phyloP scores from a whole-genome alignment of 1,284 basidiomycete genomes.

The Trichosporon asahii region DNA sequence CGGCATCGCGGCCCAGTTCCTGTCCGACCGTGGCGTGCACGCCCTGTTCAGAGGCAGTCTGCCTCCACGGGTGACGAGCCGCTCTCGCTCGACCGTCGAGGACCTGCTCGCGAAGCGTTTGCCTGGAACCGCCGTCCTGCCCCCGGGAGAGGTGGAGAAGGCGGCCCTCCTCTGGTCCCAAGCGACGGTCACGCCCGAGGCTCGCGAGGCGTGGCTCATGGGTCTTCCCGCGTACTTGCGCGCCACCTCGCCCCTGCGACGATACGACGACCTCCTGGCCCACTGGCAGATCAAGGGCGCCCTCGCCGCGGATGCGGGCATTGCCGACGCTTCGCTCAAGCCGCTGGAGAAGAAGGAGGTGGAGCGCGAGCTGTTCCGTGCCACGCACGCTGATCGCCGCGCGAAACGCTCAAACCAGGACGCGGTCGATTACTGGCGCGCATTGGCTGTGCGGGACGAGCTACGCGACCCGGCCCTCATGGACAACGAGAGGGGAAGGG shows the following conservation, averaged over 20 bases:
- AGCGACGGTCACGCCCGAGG: slow-evolving; percentile 12
- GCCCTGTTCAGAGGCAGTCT: slow-evolving; percentile 62
- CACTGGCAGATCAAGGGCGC: slow-evolving; percentile 94
- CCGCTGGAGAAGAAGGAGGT: slow-evolving; percentile 32
- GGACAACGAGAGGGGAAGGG: background rate
- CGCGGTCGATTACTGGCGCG: slow-evolving; percentile 35
- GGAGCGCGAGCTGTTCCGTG: slow-evolving; percentile 1
- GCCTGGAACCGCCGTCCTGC: background rate
- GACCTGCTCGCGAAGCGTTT: slow-evolving; percentile 15
- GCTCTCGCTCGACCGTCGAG: slow-evolving; percentile 13
- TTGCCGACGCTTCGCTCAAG: slow-evolving; percentile 12
- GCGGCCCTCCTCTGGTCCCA: background rate
- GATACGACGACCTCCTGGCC: slow-evolving; percentile 75
- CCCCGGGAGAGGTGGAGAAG: background rate
- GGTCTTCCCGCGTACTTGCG: slow-evolving; percentile 71
- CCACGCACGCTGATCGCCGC: slow-evolving; percentile 11
- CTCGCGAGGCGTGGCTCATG: slow-evolving; percentile 61
- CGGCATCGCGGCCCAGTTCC: slow-evolving; percentile 71
- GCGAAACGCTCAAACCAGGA: slow-evolving; percentile 22
- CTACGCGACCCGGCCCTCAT: background rate
- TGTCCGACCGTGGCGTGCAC: slow-evolving; percentile 62
- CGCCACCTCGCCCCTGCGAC: slow-evolving; percentile 83
- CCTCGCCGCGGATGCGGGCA: slow-evolving; percentile 49
- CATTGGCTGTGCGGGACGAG: slow-evolving; percentile 12
- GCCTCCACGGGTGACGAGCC: slow-evolving; percentile 40